phyloP scores from a whole-genome alignment of 2,329 filamentous ascomycete species.

The Aspergillus neotritici region DNA sequence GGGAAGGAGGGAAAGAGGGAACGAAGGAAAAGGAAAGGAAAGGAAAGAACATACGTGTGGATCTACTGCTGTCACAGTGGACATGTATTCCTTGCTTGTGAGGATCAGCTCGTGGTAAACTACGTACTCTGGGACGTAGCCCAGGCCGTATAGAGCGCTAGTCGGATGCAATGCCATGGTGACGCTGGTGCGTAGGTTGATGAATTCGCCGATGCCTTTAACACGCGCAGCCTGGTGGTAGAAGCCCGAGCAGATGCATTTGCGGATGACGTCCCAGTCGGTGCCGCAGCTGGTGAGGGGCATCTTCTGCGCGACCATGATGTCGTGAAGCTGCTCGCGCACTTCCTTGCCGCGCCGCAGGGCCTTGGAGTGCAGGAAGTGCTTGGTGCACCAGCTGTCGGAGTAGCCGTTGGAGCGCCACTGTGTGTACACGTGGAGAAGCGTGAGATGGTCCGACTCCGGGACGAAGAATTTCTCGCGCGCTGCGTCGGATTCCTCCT shows the following conservation, averaged over 20 bases:
- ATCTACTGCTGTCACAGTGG: constrained; percentile 90
- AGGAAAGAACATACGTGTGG: constrained; percentile 55
- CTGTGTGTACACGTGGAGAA: constrained; percentile 90
- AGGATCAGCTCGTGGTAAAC: constrained; percentile 97
- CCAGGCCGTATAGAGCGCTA: constrained; percentile 82
- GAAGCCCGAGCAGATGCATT: constrained; percentile 95
- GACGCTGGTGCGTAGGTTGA: constrained; percentile 91
- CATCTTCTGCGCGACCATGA: constrained; percentile 94
- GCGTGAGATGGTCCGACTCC: constrained; percentile 92
- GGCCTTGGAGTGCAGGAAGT: constrained; percentile 94
- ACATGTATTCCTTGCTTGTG: constrained; percentile 97
- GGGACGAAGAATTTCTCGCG: constrained; percentile 98
- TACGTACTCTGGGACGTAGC: constrained; percentile 93
- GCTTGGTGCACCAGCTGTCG: constrained; percentile 85
- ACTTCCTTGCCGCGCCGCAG: constrained; percentile 89
- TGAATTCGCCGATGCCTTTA: constrained; percentile 94
- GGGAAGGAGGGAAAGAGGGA: neutral
- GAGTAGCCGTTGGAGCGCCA: constrained; percentile 88
- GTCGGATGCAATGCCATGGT: constrained; percentile 93
- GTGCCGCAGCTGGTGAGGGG: constrained; percentile 79
- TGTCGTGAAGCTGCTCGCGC: constrained; percentile 84
- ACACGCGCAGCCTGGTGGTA: constrained; percentile 97
- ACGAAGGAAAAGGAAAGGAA: neutral
- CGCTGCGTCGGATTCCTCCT: constrained; percentile 92
- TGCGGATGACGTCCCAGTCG: constrained; percentile 92